Evolutionary conservation across 768 basidiomycete genomes (phyloP).

Genomic region (Agaricus blazei): DNA sequence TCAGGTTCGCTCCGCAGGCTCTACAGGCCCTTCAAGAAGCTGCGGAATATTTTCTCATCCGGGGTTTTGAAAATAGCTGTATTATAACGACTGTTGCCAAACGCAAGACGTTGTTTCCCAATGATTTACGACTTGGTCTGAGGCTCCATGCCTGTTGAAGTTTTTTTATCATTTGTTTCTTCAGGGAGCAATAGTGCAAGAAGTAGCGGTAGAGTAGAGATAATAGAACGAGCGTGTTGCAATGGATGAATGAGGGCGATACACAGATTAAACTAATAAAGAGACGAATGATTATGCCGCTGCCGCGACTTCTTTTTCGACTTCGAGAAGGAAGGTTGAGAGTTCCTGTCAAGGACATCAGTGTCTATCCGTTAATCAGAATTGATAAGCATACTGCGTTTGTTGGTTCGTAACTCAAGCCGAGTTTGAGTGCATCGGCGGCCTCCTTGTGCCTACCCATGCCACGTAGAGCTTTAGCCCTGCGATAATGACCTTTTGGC

Average conservation of each 20-base stretch:
- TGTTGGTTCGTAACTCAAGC: slow-evolving; percentile 74
- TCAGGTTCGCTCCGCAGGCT: background rate
- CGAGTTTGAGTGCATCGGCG: slow-evolving; percentile 74
- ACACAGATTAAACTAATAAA: too few relatives aligned
- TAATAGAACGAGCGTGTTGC: background rate
- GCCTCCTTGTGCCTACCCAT: slow-evolving; percentile 70
- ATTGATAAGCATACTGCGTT: slow-evolving; percentile 32
- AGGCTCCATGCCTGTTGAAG: too few relatives aligned
- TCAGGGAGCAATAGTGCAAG: too few relatives aligned
- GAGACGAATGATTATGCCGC: background rate
- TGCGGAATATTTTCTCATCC: slow-evolving; percentile 79
- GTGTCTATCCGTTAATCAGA: background rate
- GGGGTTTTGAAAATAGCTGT: slow-evolving; percentile 79
- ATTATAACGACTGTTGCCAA: slow-evolving; percentile 82
- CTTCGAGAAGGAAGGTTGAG: slow-evolving; percentile 27
- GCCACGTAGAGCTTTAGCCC: slow-evolving; percentile 81
- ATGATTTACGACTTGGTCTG: too few relatives aligned
- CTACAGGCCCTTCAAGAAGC: slow-evolving; percentile 75
- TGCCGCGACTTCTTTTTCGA: slow-evolving; percentile 17
- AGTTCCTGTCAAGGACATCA: slow-evolving; percentile 21
- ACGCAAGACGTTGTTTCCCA: slow-evolving; percentile 50
- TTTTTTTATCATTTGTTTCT: too few relatives aligned
- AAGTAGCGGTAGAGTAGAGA: too few relatives aligned
- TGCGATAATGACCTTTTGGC: slow-evolving; percentile 96
- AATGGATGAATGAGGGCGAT: background rate